phyloP scores from a whole-genome alignment of 176 grass and related monocot genomes.

The Oryza australiensis region DNA sequence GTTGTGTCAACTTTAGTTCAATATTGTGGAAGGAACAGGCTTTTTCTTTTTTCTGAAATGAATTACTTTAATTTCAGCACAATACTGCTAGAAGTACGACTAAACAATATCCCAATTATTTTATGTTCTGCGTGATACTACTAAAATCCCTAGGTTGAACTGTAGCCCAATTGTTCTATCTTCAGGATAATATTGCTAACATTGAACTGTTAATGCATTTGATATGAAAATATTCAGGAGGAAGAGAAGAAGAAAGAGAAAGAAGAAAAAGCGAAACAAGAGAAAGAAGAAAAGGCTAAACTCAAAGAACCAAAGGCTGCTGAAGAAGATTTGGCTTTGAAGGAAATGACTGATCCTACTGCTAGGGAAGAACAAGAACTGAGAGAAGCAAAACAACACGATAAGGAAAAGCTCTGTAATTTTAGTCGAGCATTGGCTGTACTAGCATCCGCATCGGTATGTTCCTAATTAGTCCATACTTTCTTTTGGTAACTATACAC shows the following conservation, averaged over 20 bases:
- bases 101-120: background rate
- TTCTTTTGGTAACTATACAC: constrained; percentile 30
- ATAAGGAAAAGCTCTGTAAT: constrained; percentile 79
- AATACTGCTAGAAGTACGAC: background rate
- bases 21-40: background rate
- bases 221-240: constrained; percentile 57
- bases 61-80: background rate
- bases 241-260: constrained; percentile 86
- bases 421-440: constrained; percentile 82
- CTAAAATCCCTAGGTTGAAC: background rate
- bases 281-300: constrained; percentile 47
- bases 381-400: constrained; percentile 58
- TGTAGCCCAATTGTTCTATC: constrained; percentile 23
- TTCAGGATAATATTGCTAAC: background rate
- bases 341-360: constrained; percentile 91
- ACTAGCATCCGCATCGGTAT: constrained; percentile 94
- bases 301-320: constrained; percentile 52
- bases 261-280: constrained; percentile 65
- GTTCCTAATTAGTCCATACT: constrained; percentile 32
- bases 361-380: constrained; percentile 76
- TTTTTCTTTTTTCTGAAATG: background rate
- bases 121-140: constrained; percentile 1
- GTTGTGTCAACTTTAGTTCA: constrained; percentile 10
- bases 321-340: constrained; percentile 89
- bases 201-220: constrained; percentile 26